phyloP scores from a whole-genome alignment of 2,329 filamentous ascomycete species.

The Colletotrichum truncatum region DNA sequence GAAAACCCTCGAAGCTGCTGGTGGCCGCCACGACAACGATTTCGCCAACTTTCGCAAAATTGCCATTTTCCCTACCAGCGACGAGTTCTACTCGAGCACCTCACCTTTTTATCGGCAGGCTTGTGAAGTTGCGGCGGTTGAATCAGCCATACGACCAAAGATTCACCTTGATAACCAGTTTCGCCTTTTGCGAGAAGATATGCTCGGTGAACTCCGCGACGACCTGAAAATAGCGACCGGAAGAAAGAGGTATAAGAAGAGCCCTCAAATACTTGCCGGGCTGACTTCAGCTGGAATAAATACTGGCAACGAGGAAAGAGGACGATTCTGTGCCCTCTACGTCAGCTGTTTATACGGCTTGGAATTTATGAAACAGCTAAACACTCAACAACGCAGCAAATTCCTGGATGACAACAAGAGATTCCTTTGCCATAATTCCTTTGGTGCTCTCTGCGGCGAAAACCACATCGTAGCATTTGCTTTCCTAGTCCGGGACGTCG shows the following conservation, averaged over 20 bases:
- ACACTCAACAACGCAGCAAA: conserved; percentile 44
- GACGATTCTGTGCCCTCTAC: conserved; percentile 47
- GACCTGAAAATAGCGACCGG: conserved; percentile 63
- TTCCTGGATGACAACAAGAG: conserved; percentile 56
- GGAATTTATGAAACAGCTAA: conserved; percentile 46
- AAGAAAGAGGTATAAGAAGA: conserved; percentile 52
- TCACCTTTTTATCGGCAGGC: conserved; percentile 64
- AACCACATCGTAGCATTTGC: conserved; percentile 68
- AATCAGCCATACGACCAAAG: conserved; percentile 46
- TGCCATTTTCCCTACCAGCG: conserved; percentile 70
- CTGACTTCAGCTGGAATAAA: conserved; percentile 50
- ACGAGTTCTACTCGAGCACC: conserved; percentile 67
- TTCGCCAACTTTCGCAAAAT: conserved; percentile 68
- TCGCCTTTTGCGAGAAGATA: conserved; percentile 75
- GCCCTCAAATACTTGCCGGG: conserved; percentile 44
- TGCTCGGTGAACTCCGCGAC: conserved; percentile 72
- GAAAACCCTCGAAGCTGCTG: conserved; percentile 49
- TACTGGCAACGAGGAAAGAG: conserved; percentile 39
- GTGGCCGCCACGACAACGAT: conserved; percentile 81
- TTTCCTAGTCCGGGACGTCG: conserved; percentile 60
- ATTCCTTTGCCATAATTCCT: conserved; percentile 66
- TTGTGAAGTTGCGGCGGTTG: conserved; percentile 54
- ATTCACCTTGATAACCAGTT: conserved; percentile 77
- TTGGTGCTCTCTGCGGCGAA: conserved; percentile 67
- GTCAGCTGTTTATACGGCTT: conserved; percentile 55